A percentile compares a stretch with the other conserved stretches of the same genome.
Conservation (phyloP, 2,329 filamentous ascomycete species). For the Sclerotiophoma versabilis region DNA sequence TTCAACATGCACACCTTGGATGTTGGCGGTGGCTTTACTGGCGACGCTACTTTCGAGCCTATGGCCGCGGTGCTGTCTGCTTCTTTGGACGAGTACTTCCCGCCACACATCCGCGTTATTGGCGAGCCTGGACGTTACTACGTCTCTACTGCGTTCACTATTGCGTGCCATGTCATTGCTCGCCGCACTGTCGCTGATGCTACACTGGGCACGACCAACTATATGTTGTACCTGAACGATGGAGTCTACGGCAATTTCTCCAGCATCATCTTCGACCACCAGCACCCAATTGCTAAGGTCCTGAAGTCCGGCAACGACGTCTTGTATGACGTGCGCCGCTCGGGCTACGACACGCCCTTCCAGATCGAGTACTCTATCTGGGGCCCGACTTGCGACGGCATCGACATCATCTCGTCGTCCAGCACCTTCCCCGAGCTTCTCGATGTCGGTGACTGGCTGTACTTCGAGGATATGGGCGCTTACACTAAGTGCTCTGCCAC, state of each 20-base stretch:
- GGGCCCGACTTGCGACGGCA: conserved; percentile 97
- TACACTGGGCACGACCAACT: conserved; percentile 70
- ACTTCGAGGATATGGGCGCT: conserved; percentile 98
- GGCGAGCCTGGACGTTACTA: conserved; percentile 98
- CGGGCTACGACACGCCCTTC: conserved; percentile 56
- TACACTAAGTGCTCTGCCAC: conserved; percentile 99
- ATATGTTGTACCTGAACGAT: conserved; percentile 98
- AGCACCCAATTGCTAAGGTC: conserved; percentile 85
- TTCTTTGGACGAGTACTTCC: conserved; percentile 88
- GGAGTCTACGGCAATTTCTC: conserved; percentile 98
- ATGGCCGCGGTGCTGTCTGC: conserved; percentile 83
- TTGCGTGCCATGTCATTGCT: conserved; percentile 95
- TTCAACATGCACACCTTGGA: conserved; percentile 87
- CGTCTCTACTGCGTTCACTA: conserved; percentile 88
- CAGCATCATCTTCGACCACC: conserved; percentile 99
- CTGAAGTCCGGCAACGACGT: conserved; percentile 68
- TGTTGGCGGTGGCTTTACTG: conserved; percentile 90
- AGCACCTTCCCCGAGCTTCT: conserved; percentile 78
- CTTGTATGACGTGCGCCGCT: conserved; percentile 58
- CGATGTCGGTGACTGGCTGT: conserved; percentile 96
- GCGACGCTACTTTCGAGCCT: conserved; percentile 88
- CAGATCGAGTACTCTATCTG: conserved; percentile 90
- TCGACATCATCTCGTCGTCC: conserved; percentile 88
- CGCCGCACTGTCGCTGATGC: conserved; percentile 85
- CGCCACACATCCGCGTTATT: conserved; percentile 82